phyloP scores from a whole-genome alignment of 2,329 filamentous ascomycete genomes.

The Scedosporium dehoogii region DNA sequence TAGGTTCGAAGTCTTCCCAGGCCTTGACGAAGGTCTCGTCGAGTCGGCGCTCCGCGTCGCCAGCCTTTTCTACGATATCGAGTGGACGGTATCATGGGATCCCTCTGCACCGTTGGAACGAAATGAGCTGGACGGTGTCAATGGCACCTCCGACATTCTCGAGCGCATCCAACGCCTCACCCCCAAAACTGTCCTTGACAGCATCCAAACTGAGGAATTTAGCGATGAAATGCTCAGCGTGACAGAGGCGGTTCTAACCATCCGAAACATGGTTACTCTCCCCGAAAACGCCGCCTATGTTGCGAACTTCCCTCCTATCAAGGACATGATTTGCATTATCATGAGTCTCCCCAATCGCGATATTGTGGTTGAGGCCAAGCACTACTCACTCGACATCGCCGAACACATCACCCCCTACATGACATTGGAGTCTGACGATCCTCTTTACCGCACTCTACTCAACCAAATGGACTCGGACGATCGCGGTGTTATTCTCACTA shows the following conservation, averaged over 20 bases:
- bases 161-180: slow-evolving; percentile 58
- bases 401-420: slow-evolving; percentile 83
- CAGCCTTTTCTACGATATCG: slow-evolving; percentile 68
- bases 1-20: slow-evolving; percentile 83
- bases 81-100: slow-evolving; percentile 69
- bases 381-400: slow-evolving; percentile 83
- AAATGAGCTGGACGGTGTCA: slow-evolving; percentile 36
- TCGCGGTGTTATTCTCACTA: slow-evolving; percentile 70
- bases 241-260: slow-evolving; percentile 76
- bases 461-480: slow-evolving; percentile 58
- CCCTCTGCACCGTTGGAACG: slow-evolving; percentile 33
- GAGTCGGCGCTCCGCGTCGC: slow-evolving; percentile 75
- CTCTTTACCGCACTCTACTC: slow-evolving; percentile 69
- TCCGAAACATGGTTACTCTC: slow-evolving; percentile 94
- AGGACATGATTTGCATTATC: slow-evolving; percentile 74
- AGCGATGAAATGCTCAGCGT: slow-evolving; percentile 63
- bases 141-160: slow-evolving; percentile 45
- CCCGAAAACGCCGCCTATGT: slow-evolving; percentile 80
- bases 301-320: slow-evolving; percentile 62
- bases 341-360: slow-evolving; percentile 67
- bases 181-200: slow-evolving; percentile 50
- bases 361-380: slow-evolving; percentile 71
- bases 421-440: slow-evolving; percentile 59
- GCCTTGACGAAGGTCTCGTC: slow-evolving; percentile 78
- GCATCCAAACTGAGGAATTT: slow-evolving; percentile 63